Evolutionary conservation across 1,284 basidiomycete genomes (phyloP), one percentile per base, ranked within the genome.

Genomic region (Sanghuangporus weigelae): DNA sequence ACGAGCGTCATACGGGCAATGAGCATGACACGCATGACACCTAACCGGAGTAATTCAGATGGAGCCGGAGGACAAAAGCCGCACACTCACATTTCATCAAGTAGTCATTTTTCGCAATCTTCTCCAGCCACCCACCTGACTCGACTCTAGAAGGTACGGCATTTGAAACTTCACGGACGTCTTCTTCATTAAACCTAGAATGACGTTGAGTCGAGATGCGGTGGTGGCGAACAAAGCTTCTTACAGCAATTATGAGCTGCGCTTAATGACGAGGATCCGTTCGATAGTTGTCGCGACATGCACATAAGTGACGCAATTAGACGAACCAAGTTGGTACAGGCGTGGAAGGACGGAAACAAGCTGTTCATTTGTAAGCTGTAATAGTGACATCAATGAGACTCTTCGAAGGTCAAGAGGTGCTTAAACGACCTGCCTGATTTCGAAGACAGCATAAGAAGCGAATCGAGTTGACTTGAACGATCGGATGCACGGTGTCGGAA

Each of bases 41-140:
- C n/a, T 93, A 98, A 96, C 19, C 11, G 55, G 31, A 48, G 16
- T 62, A 11, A 42, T 21, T 42, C 6, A 31, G 61, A 21, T 44
- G 49, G 63, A 14, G 68, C 59, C 19, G 5, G 19, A 23, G 5
- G 26, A 14, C 21, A 50, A 38, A 14, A 44, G 23, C 19, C 42
- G 40, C 35, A 21, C 23, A 74, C 87, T 56, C 68, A 94, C 96
- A 97, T 79, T 95, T 96, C 94, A 98, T 98, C 60, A 98, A 78
- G 76, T 97, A 93, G 74, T 99, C 96, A 72, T 99, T 99, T 74
- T 98, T 95, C 0, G 97, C 94, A 35, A 98, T 85, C 79, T 97
- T 97, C 73, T 98, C 93, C 0, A 97, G 89, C 1, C 92, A 92
- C 0, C 81, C 82, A 16, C 88, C 91, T 46, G 81, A 78, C 73